Evolutionary conservation across 306 rosid species (phyloP).

Genomic region (Luffa aegyptiaca): DNA sequence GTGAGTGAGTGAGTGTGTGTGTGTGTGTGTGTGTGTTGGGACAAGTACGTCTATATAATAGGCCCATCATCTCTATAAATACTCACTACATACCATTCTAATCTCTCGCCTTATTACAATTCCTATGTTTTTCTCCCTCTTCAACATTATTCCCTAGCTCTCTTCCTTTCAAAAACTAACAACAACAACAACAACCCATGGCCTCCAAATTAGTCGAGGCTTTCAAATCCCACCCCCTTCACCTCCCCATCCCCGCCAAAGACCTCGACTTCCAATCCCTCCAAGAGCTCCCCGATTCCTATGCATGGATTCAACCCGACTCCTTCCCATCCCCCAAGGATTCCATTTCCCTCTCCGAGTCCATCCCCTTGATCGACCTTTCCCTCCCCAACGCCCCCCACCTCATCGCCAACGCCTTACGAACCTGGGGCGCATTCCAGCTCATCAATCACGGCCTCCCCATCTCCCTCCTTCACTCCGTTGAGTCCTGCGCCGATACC

Average conservation of each 20-base stretch:
- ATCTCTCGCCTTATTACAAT: conserved; percentile 11
- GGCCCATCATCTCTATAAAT: conserved; percentile 42
- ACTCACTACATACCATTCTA: conserved; percentile 27
- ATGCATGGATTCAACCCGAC: conserved; percentile 46
- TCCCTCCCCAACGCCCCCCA: conserved; percentile 43
- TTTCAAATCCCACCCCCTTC: conserved; percentile 45
- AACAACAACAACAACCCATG: conserved; percentile 22
- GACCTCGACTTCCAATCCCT: conserved; percentile 57
- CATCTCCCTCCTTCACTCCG: conserved; percentile 26
- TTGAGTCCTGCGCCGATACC: conserved; percentile 24
- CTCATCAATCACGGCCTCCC: conserved; percentile 60
- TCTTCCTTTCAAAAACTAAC: too few species aligned
- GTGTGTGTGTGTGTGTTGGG: conserved; percentile 8
- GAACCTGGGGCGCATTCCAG: conserved; percentile 83
- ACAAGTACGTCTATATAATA: conserved; percentile 25
- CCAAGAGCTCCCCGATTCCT: conserved; percentile 62
- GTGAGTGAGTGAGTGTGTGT: not conserved
- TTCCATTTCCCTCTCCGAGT: not conserved
- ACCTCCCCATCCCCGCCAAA: conserved; percentile 30
- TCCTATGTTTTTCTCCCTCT: conserved; percentile 5
- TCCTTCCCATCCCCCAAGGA: not conserved
- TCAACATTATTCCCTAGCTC: too few species aligned
- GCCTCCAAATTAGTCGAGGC: conserved; percentile 63
- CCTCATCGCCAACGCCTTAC: conserved; percentile 58
- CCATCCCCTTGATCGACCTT: conserved; percentile 59